Base-by-base conservation (phyloP, 805 yeast genomes). In the Candida saitoana region DNA sequence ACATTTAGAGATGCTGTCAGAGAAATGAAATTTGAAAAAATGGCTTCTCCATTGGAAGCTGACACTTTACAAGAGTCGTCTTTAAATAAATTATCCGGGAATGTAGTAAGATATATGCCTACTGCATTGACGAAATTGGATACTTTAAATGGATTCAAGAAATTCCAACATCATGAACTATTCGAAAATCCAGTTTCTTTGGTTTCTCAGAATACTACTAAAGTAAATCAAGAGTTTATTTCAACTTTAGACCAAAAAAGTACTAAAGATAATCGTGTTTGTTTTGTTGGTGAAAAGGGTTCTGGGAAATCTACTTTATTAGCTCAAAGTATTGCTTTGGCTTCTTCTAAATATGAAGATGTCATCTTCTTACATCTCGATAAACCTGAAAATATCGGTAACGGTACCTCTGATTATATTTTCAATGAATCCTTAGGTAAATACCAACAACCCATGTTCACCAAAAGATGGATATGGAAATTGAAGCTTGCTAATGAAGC, bases 361-460 rank as follows among this genome's bases (percentile, higher is more conserved):
- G 61, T 74, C 19, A 68, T 83, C 12, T 63, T 87, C 3, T 52
- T 89, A 36, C 87, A 85, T 38, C 60, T 88, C 14, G 78, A 88
- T 20, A 67, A 79, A 46, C 80, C 88, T 1, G 76, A 71, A 30
- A 62, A 67, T 22, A 69, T 87, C 17, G 67, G 80, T n/a, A 79
- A 85, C 49, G 97, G 96, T 40, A 67, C 85, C 18, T 73, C 69
- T 41, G 95, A 86, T 60, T 86, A 80, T 55, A 70, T 75, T 46
- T 75, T 60, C 48, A 84, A 82, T 60, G 61, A 67, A 19, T 63
- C 64, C 34, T 56, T 74, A 20, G 59, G 64, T 17, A 50, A 68
- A 33, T 84, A 80, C 59, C 84, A 79, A 38, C 96, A 89, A 63
- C 96, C 91, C 44, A 84, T 84, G 91, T 77, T 71, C 55, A 65